Conservation (phyloP, 1,284 basidiomycete genomes). For the Cryptococcus amylolentus region DNA sequence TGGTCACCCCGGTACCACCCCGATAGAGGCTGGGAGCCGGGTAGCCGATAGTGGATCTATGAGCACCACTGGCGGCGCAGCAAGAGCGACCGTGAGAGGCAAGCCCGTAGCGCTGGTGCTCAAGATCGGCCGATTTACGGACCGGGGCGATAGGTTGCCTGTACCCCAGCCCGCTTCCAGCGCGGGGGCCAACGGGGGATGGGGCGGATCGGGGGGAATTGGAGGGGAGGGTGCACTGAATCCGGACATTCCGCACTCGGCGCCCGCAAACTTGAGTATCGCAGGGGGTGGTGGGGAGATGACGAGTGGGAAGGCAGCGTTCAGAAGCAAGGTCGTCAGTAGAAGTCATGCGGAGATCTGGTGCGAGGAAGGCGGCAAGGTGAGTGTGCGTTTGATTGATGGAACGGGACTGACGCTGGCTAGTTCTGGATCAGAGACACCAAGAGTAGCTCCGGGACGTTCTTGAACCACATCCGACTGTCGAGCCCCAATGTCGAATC, state of each 20-base stretch:
- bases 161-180: conserved; percentile 7
- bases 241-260: conserved; percentile 1
- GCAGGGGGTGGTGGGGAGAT: conserved; percentile 55
- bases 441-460: conserved; percentile 85
- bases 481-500: conserved; percentile 79
- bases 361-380: conserved; percentile 59
- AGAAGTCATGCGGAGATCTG: conserved; percentile 93
- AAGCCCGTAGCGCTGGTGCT: conserved; percentile 58
- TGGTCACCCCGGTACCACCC: conserved; percentile 50
- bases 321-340: conserved; percentile 94
- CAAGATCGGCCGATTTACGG: conserved; percentile 89
- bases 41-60: conserved; percentile 5
- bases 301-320: conserved; percentile 79
- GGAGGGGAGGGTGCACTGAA: conserved; percentile 3
- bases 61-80: conserved; percentile 16
- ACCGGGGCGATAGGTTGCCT: conserved; percentile 46
- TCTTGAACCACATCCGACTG: conserved; percentile 90
- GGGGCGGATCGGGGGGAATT: conserved; percentile 2
- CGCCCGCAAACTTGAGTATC: conserved; percentile 14
- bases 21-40: conserved; percentile 25
- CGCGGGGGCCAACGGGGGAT: neutral
- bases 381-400: conserved; percentile 25
- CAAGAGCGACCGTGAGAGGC: conserved; percentile 40
- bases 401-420: neutral
- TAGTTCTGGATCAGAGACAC: conserved; percentile 89